Evolutionary conservation across 2,329 filamentous ascomycete genomes (phyloP), one percentile per base, ranked within the genome.

Genomic region (Botrytis byssoidea): DNA sequence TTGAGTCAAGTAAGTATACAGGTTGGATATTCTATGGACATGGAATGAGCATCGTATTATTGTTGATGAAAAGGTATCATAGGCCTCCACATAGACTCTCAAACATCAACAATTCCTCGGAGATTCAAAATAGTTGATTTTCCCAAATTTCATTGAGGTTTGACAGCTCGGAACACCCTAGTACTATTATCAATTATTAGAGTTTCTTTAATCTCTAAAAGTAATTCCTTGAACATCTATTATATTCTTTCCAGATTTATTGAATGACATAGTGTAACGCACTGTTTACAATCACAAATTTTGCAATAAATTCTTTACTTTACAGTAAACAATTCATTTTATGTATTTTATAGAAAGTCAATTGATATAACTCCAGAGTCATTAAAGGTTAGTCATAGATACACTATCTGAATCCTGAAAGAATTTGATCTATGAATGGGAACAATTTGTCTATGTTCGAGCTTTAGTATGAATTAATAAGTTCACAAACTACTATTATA

Each of bases 151-250:
- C 9, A 25, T 25, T 25, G 46, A 22, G 9, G 22, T 8, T 25
- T 12, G 22, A 51, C 46, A 51, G 22, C 14, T 51, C 12, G 22
- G 25, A 25, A 3, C 25, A 12, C 8, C 37, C 37, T 10, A 37
- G 37, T 37, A 37, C 10, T 37, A 37, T 37, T 37, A 8, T 37
- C 9, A 3, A 12, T 2, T 25, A 25, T 25, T 48, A 25, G 9
- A 25, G 4, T 4, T 22, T 1, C 3, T 12, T 25, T 6, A 25
- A 12, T 9, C 5, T 25, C 4, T 0, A 1, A 12, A 4, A 51
- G 20, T 51, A 25, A 1, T 25, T 12, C 46, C 9, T 51, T 12
- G 20, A 51, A 51, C 0, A 25, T 0, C 25, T 51, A 2, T 10
- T 1, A 51, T 25, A 8, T 12, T 51, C 8, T 51, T 25, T 25